Conservation (phyloP, 2,329 filamentous ascomycete genomes). For the Exophiala calicioides region DNA sequence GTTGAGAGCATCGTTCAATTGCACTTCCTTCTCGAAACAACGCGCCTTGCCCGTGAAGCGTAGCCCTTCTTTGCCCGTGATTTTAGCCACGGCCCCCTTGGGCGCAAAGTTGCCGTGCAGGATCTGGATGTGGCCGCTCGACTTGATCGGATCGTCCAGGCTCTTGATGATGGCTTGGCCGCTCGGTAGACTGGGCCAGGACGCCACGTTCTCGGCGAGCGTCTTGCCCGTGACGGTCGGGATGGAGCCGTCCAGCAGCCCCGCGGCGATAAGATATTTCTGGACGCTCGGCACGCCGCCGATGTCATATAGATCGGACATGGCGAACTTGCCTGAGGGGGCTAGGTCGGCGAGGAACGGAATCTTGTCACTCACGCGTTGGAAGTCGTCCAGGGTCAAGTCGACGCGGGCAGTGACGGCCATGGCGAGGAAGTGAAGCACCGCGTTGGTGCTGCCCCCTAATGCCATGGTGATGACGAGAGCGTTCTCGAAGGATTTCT, state of each 20-base stretch:
- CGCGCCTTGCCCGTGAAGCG: conserved; percentile 76
- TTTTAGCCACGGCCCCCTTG: conserved; percentile 88
- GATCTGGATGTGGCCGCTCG: conserved; percentile 83
- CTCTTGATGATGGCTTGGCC: conserved; percentile 82
- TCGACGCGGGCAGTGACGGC: conserved; percentile 78
- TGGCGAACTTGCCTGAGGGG: conserved; percentile 79
- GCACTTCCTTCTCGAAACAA: conserved; percentile 83
- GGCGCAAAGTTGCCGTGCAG: conserved; percentile 85
- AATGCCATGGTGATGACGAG: conserved; percentile 87
- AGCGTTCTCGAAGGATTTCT: conserved; percentile 81
- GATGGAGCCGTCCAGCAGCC: conserved; percentile 74
- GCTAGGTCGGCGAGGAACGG: conserved; percentile 85
- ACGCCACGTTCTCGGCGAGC: conserved; percentile 75
- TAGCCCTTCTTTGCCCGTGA: conserved; percentile 91
- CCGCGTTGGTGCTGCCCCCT: conserved; percentile 86
- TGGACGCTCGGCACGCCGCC: conserved; percentile 84
- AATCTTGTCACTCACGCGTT: conserved; percentile 76
- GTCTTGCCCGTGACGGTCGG: conserved; percentile 83
- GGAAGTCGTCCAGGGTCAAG: conserved; percentile 78
- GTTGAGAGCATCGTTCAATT: conserved; percentile 73
- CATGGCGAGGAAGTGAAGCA: conserved; percentile 88
- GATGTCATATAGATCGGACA: conserved; percentile 84
- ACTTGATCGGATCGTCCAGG: conserved; percentile 79
- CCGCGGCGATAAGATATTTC: conserved; percentile 77
- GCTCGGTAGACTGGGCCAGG: conserved; percentile 73